Conservation (phyloP, 108 stramenopile genomes). For the Skeletonema costatum region DNA sequence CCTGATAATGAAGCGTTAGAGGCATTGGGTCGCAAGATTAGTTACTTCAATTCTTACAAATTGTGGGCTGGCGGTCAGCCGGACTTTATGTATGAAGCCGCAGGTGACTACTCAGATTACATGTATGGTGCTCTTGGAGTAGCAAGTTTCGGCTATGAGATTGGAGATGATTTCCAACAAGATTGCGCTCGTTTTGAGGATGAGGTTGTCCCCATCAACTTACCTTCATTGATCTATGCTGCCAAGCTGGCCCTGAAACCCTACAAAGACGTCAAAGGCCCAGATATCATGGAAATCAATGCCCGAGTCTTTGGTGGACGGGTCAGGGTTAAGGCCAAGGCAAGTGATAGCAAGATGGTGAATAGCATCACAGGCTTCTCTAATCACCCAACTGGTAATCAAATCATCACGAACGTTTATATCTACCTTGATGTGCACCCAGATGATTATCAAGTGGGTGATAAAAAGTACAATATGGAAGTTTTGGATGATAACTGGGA, state of each 20-base stretch:
- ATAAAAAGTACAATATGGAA: conserved; percentile 3
- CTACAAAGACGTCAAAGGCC: conserved; percentile 41
- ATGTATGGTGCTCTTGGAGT: conserved; percentile 51
- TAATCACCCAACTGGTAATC: conserved; percentile 16
- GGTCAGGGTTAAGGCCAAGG: conserved; percentile 10
- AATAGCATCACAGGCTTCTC: conserved; percentile 19
- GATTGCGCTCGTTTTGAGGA: conserved; percentile 48
- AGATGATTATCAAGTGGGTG: conserved; percentile 2
- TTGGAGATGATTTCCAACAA: conserved; percentile 52
- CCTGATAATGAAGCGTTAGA: conserved; percentile 46
- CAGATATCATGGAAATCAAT: conserved; percentile 38
- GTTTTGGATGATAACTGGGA: not conserved
- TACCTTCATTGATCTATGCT: conserved; percentile 38
- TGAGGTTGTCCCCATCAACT: conserved; percentile 28
- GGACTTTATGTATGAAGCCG: conserved; percentile 23
- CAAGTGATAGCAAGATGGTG: conserved; percentile 33
- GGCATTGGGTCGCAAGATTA: conserved; percentile 41
- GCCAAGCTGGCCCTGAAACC: conserved; percentile 43
- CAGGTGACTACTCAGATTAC: conserved; percentile 51
- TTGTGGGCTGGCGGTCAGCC: conserved; percentile 33
- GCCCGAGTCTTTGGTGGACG: not conserved
- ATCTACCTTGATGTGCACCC: conserved; percentile 34
- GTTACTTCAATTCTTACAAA: conserved; percentile 18
- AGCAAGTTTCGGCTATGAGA: conserved; percentile 49
- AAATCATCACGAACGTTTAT: conserved; percentile 1